phyloP scores from a whole-genome alignment of 1,284 basidiomycete genomes.

The Paramarasmius palmivorus region DNA sequence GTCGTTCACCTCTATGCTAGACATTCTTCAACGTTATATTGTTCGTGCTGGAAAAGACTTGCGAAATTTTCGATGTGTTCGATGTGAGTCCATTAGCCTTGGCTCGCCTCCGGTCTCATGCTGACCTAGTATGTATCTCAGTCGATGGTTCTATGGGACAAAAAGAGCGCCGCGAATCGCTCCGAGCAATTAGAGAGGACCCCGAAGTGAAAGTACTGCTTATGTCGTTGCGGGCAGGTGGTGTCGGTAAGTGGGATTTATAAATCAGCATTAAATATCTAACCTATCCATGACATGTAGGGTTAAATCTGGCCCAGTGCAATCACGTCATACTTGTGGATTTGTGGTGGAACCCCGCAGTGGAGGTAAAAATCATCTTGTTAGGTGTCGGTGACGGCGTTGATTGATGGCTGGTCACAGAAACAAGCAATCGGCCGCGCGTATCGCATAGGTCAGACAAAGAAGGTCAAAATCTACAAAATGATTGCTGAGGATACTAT shows the following conservation, averaged over 20 bases:
- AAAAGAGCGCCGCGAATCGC: not conserved
- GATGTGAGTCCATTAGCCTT: slow-evolving; percentile 48
- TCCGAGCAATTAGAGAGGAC: not conserved
- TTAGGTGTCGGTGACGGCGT: slow-evolving; percentile 4
- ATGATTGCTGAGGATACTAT: slow-evolving; percentile 54
- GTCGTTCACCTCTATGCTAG: slow-evolving; percentile 60
- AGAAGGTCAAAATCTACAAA: slow-evolving; percentile 60
- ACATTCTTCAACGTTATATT: too few species aligned
- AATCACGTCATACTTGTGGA: slow-evolving; percentile 59
- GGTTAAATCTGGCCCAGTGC: slow-evolving; percentile 64
- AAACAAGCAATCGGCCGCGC: slow-evolving; percentile 65
- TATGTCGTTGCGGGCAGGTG: not conserved
- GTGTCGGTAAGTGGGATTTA: not conserved
- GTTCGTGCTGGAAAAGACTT: slow-evolving; percentile 55
- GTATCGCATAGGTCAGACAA: slow-evolving; percentile 56
- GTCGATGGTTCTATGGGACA: not conserved
- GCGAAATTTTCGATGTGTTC: slow-evolving; percentile 43
- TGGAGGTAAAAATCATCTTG: slow-evolving; percentile 35
- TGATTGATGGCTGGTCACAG: slow-evolving; percentile 11
- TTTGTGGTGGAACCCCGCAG: slow-evolving; percentile 59
- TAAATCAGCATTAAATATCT: not conserved
- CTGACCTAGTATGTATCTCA: not conserved
- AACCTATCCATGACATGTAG: slow-evolving; percentile 25
- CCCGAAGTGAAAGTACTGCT: not conserved
- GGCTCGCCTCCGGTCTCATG: not conserved